phyloP scores from a whole-genome alignment of 2,329 filamentous ascomycete genomes.

The Chrysoporthe austroafricana region DNA sequence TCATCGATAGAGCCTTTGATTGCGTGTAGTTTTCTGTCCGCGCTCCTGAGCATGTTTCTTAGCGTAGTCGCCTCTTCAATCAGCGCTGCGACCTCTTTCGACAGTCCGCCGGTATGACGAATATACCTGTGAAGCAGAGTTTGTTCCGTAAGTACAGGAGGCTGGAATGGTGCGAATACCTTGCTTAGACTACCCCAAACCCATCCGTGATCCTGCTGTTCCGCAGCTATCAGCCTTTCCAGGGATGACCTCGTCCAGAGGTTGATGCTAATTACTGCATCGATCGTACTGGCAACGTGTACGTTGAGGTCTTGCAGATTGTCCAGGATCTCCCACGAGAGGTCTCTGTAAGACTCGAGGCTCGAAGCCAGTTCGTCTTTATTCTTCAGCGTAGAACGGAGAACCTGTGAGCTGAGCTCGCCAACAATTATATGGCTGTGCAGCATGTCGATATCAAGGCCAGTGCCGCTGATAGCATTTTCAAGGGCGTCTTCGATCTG shows the following conservation, averaged over 20 bases:
- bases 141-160: slow-evolving; percentile 57
- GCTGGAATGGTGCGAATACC: slow-evolving; percentile 66
- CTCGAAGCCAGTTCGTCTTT: slow-evolving; percentile 74
- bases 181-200: slow-evolving; percentile 47
- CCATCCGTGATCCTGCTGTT: slow-evolving; percentile 38
- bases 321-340: slow-evolving; percentile 64
- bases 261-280: slow-evolving; percentile 75
- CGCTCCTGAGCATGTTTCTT: slow-evolving; percentile 64
- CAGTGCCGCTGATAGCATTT: slow-evolving; percentile 65
- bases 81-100: slow-evolving; percentile 68
- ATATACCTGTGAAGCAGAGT: slow-evolving; percentile 76
- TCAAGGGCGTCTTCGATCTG: slow-evolving; percentile 77
- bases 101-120: slow-evolving; percentile 70
- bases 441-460: slow-evolving; percentile 79
- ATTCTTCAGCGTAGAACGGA: slow-evolving; percentile 68
- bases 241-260: slow-evolving; percentile 74
- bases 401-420: slow-evolving; percentile 73
- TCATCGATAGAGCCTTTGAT: slow-evolving; percentile 73
- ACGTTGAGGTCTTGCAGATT: slow-evolving; percentile 78
- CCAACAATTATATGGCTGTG: slow-evolving; percentile 73
- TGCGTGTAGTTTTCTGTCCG: slow-evolving; percentile 70
- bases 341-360: slow-evolving; percentile 76
- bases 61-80: slow-evolving; percentile 73
- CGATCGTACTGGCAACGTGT: slow-evolving; percentile 73
- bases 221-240: slow-evolving; percentile 56